Evolutionary conservation across 2,329 filamentous ascomycete genomes (phyloP).

Genomic region (Paecilomyces sp.): DNA sequence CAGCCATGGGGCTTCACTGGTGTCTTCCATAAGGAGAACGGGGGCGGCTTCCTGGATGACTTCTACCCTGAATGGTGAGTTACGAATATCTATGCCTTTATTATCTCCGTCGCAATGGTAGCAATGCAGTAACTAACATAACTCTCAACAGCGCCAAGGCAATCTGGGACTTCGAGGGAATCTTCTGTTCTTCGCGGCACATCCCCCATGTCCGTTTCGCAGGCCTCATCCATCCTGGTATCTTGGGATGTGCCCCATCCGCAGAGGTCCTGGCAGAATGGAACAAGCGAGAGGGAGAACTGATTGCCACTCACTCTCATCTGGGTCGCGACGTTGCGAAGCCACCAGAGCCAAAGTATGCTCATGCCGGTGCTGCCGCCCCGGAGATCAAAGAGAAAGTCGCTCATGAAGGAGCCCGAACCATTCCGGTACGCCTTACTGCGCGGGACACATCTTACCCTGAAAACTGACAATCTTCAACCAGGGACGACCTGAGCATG

Average conservation of each 20-base stretch:
- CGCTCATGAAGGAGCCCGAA: conserved; percentile 71
- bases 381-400: conserved; percentile 58
- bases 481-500: conserved; percentile 68
- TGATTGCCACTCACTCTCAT: conserved; percentile 62
- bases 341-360: conserved; percentile 64
- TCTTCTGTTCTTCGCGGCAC: conserved; percentile 77
- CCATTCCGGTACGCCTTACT: conserved; percentile 56
- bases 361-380: conserved; percentile 62
- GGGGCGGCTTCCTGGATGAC: conserved; percentile 83
- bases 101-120: background rate
- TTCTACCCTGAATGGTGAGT: conserved; percentile 72
- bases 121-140: background rate
- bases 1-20: conserved; percentile 88
- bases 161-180: conserved; percentile 72
- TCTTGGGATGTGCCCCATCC: conserved; percentile 82
- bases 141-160: conserved; percentile 49
- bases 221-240: conserved; percentile 85
- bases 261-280: conserved; percentile 69
- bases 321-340: conserved; percentile 67
- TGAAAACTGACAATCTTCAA: background rate
- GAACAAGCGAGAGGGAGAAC: conserved; percentile 75
- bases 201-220: conserved; percentile 82
- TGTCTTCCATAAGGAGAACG: conserved; percentile 71
- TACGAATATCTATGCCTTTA: conserved; percentile 21
- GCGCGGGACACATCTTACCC: background rate